Percentiles rank a stretch among this genome's conserved stretches.
These are phyloP conservation scores for Apodospora peruviana DNA, from an alignment of 495 filamentous ascomycete genomes.

Conservation along the genomic window DNA sequence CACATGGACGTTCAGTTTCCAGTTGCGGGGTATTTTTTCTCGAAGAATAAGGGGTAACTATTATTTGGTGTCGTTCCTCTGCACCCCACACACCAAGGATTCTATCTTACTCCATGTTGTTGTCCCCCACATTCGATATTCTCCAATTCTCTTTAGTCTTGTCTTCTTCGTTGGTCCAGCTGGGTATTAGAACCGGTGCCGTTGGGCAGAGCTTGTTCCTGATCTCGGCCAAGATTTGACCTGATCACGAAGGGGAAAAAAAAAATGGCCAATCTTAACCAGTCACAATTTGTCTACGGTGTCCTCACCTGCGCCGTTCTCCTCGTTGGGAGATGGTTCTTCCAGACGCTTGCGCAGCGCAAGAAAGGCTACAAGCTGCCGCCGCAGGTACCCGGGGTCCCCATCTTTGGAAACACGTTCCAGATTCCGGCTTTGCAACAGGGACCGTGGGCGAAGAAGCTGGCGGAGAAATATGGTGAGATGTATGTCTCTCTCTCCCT, in stretches of 20 bases:
- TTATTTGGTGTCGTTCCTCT: too few species aligned
- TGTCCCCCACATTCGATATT: neutral
- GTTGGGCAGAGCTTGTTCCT: neutral
- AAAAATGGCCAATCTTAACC: too few species aligned
- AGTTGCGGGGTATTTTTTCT: neutral
- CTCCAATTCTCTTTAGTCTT: neutral
- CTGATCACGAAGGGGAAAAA: too few species aligned
- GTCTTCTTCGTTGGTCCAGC: neutral
- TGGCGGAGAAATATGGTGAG: too few species aligned
- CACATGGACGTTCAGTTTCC: too few species aligned
- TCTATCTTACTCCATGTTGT: neutral
- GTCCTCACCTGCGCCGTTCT: neutral
- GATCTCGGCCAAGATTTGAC: too few species aligned
- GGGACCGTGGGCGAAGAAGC: too few species aligned
- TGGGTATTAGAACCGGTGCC: neutral
- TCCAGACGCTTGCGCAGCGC: neutral
- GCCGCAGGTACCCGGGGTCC: neutral
- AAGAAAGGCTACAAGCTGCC: constrained; percentile 1
- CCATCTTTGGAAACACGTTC: too few species aligned
- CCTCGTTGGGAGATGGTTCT: neutral
- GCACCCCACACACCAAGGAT: neutral
- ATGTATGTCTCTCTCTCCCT: too few species aligned
- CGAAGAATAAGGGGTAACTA: too few species aligned
- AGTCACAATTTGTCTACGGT: neutral
- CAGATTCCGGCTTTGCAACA: too few species aligned